Evolutionary conservation across 768 basidiomycete species (phyloP).

Genomic region (Tulasnella sp.): DNA sequence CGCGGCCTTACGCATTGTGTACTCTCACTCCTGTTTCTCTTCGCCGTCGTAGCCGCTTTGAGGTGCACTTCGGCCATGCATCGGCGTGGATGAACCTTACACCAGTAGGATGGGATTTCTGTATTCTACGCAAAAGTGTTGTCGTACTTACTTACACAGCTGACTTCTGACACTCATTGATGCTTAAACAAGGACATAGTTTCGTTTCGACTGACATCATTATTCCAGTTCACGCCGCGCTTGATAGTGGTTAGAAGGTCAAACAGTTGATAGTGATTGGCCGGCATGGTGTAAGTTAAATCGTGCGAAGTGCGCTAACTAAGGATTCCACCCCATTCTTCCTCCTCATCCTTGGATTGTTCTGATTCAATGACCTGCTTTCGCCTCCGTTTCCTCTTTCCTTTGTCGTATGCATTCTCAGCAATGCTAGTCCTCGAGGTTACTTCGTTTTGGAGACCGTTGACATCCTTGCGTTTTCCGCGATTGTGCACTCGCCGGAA

Average conservation of each 20-base stretch:
- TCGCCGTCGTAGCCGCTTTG: conserved; percentile 35
- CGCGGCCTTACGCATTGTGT: conserved; percentile 14
- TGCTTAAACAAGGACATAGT: not conserved
- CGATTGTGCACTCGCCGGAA: conserved; percentile 50
- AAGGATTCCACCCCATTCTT: conserved; percentile 25
- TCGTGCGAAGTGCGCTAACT: not conserved
- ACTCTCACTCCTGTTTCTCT: conserved; percentile 34
- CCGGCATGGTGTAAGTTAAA: not conserved
- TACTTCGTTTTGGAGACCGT: not conserved
- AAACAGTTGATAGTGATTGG: not conserved
- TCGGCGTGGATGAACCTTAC: not conserved
- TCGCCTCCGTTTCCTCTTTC: conserved; percentile 20
- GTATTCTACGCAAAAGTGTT: conserved; percentile 5
- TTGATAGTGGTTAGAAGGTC: not conserved
- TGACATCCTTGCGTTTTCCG: conserved; percentile 25
- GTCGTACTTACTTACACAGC: conserved; percentile 21
- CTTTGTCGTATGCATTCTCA: conserved; percentile 11
- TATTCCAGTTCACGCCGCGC: not conserved
- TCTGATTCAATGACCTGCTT: not conserved
- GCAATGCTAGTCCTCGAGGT: not conserved
- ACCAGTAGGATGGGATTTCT: conserved; percentile 14
- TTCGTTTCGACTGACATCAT: not conserved
- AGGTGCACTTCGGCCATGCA: not conserved
- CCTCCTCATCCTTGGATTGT: not conserved
- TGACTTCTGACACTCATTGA: not conserved